A percentile compares a stretch with the other conserved stretches of the same genome.
Evolutionary conservation across 2,329 filamentous ascomycete genomes (phyloP).

Genomic region (Cryoendolithus antarcticus): DNA sequence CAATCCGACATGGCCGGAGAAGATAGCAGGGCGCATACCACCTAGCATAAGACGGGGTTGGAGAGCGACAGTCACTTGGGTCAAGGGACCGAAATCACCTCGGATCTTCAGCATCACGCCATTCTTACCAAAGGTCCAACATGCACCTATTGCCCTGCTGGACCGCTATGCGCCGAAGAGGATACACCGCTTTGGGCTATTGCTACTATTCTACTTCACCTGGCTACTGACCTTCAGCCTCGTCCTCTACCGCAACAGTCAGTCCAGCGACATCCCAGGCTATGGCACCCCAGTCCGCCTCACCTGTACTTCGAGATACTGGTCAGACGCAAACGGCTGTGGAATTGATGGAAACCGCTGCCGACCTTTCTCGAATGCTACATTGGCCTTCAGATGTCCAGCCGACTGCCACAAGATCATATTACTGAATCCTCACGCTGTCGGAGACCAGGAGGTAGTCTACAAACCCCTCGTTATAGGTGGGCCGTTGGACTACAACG

Average conservation of each 20-base stretch:
- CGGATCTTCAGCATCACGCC: constrained; percentile 36
- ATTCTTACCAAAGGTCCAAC: constrained; percentile 54
- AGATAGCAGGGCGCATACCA: constrained; percentile 16
- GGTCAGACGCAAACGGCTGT: constrained; percentile 57
- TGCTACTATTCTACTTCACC: constrained; percentile 47
- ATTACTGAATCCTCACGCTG: constrained; percentile 60
- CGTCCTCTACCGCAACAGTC: constrained; percentile 53
- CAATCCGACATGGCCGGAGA: constrained; percentile 13
- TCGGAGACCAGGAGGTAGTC: constrained; percentile 53
- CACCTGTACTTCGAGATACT: constrained; percentile 57
- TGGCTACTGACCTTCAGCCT: constrained; percentile 62
- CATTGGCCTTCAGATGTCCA: constrained; percentile 63
- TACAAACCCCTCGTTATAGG: constrained; percentile 45
- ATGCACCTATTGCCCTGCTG: constrained; percentile 51
- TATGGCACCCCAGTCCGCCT: constrained; percentile 56
- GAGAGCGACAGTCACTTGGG: constrained; percentile 30
- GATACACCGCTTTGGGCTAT: constrained; percentile 46
- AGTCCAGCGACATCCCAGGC: constrained; percentile 48
- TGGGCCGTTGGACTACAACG: constrained; percentile 30
- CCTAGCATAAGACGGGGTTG: constrained; percentile 19
- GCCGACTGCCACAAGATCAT: constrained; percentile 56
- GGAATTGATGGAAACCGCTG: constrained; percentile 64
- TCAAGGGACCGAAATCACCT: constrained; percentile 36
- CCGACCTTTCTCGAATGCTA: constrained; percentile 58
- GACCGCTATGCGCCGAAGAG: constrained; percentile 49